Percentiles rank a stretch among this genome's conserved stretches.
Conservation (phyloP, 495 filamentous ascomycete species). For the Pyronema domesticum region DNA sequence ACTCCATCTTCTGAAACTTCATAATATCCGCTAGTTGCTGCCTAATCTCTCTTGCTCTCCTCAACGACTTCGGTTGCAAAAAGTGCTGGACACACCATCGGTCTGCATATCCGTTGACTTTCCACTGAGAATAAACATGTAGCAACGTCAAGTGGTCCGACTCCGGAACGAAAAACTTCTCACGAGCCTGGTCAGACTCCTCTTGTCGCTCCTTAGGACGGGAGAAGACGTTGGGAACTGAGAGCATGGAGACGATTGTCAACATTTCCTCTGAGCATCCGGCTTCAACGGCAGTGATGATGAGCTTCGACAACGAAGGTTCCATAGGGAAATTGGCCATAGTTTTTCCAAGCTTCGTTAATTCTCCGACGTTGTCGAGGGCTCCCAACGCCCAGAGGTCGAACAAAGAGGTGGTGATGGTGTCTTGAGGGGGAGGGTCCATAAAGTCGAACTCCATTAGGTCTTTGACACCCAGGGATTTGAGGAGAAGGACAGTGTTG, state of each 20-base stretch:
- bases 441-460: constrained; percentile 97
- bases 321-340: constrained; percentile 95
- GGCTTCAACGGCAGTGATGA: constrained; percentile 75
- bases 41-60: constrained; percentile 79
- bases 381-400: constrained; percentile 96
- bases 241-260: constrained; percentile 95
- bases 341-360: constrained; percentile 68
- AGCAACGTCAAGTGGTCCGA: constrained; percentile 92
- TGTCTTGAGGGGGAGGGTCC: constrained; percentile 96
- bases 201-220: constrained; percentile 94
- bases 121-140: constrained; percentile 94
- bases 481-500: constrained; percentile 86
- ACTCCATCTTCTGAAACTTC: constrained; percentile 76
- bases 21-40: constrained; percentile 91
- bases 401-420: constrained; percentile 91
- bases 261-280: constrained; percentile 94
- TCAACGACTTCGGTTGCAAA: constrained; percentile 75
- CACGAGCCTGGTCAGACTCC: constrained; percentile 87
- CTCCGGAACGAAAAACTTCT: constrained; percentile 97
- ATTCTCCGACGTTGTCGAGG: constrained; percentile 77
- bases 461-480: constrained; percentile 86
- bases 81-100: constrained; percentile 88
- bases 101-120: constrained; percentile 73
- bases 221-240: constrained; percentile 91
- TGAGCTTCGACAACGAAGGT: constrained; percentile 74